Evolutionary conservation across 306 rosid species (phyloP), one percentile per base, ranked within the genome.

Genomic region (Lotus japonicus): DNA sequence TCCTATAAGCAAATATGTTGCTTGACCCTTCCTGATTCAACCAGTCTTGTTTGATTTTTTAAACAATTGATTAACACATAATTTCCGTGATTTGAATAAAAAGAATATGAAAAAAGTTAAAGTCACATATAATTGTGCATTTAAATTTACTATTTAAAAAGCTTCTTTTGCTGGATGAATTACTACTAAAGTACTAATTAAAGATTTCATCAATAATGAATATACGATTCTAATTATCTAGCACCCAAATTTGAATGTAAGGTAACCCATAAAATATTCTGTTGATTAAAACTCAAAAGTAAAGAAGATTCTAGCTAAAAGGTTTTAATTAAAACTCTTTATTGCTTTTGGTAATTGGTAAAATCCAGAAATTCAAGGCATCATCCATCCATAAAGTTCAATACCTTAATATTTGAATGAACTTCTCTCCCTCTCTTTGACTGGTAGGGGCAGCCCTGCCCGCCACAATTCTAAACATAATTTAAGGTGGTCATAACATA

Each of bases 381-480:
- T 42, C 39, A 68, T 58, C 50, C 61, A 67, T 55, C 46, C 67
- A 72, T 71, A 71, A 72, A 71, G 71, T 46, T 76, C 12, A 58
- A 73, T 62, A 55, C 73, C 79, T 58, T 42, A 65, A 43, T 64
- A 63, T 78, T 80, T 77, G 72, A 83, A 81, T 67, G 53, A 53
- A 36, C 62, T 26, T 42, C 33, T 77, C 81, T 76, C 72, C 74
- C 70, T 66, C 82, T 33, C 69, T 28, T 16, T 61, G 70, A 75
- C 75, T 67, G 53, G 38, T 60, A 31, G 5, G 79, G 77, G 84
- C 85, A 84, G 53, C 72, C 0, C 77, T 77, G 77, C 81, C 86
- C 86, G 71, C 46, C 3, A 50, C 57, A 18, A 46, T 49, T 50
- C 51, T 14, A 49, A 12, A 63, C 51, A 11, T 45, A 44, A 58